phyloP scores from a whole-genome alignment of 495 filamentous ascomycete genomes.

The Annulohypoxylon moriforme region DNA sequence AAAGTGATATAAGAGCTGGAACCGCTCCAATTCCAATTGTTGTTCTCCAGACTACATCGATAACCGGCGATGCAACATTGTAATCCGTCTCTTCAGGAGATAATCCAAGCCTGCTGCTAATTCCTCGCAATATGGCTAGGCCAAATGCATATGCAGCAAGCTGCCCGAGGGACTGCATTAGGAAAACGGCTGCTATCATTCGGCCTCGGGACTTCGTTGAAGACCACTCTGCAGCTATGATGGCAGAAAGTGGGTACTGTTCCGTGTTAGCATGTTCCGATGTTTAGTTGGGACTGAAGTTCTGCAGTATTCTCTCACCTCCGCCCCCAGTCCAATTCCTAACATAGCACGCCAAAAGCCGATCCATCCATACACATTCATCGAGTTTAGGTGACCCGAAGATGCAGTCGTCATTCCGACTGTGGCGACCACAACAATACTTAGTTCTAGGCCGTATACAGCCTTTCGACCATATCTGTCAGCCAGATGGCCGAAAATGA shows the following conservation, averaged over 20 bases:
- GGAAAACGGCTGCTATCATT: constrained; percentile 75
- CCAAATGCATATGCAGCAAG: constrained; percentile 62
- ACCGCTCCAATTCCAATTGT: constrained; percentile 70
- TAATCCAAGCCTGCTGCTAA: constrained; percentile 56
- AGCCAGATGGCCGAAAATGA: constrained; percentile 71
- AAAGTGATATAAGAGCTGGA: constrained; percentile 68
- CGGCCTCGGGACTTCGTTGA: constrained; percentile 66
- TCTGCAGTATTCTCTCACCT: constrained; percentile 32
- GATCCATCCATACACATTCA: constrained; percentile 68
- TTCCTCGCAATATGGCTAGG: constrained; percentile 61
- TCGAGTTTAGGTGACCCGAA: constrained; percentile 54
- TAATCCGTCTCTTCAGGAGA: constrained; percentile 62
- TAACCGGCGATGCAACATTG: constrained; percentile 44
- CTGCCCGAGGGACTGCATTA: constrained; percentile 74
- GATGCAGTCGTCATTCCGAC: constrained; percentile 62
- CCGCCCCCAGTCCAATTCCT: constrained; percentile 63
- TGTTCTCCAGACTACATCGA: constrained; percentile 68
- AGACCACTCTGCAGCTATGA: constrained; percentile 73
- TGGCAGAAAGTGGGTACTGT: constrained; percentile 57
- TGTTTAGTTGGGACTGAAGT: background rate
- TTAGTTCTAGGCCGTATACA: constrained; percentile 73
- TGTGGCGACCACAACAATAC: constrained; percentile 65
- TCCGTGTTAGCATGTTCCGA: constrained; percentile 1
- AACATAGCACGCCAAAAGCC: constrained; percentile 69
- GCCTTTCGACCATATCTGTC: constrained; percentile 71